Evolutionary conservation across 164 flowering plant species (phyloP), one percentile per base, ranked within the genome.

Genomic region (Kalanchoe fedtschenkoi): DNA sequence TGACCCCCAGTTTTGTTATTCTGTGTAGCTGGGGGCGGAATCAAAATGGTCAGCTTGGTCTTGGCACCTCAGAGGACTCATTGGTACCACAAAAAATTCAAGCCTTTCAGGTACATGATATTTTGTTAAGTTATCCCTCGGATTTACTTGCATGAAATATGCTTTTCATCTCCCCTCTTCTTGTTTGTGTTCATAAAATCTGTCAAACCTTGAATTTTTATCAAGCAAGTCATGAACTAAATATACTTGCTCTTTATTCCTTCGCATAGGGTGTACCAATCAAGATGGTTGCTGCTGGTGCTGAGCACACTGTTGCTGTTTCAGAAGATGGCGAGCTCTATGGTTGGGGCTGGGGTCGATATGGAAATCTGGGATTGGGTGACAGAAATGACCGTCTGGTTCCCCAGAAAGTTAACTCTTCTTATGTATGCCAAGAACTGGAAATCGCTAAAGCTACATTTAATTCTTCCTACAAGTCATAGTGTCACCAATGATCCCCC

Each of bases 281-380:
- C 61, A 90, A 85, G 76, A 93, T 90, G 99, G 85, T 93, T 65
- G 97, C 99, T 67, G 97, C 99, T 68, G 99, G 99, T 74, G 99
- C 99, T 69, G 99, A 93, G 67, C 99, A 93, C 71, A 83, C 92
- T 39, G 99, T 84, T 63, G 97, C 99, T 61, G 78, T 93, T 60
- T 81, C 99, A 54, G 97, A 93, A 79, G 86, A 81, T 71, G 99
- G 99, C 46, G 83, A 83, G 21, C 87, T 93, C 34, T 93, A 80
- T 76, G 97, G 99, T 68, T 93, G 99, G 99, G 99, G 99, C 6
- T 93, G 99, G 99, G 99, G 99, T 16, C 75, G 96, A 61, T 93
- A 93, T 77, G 99, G 99, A 47, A 93, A 93, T 73, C 77, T 93
- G 76, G 99, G 99, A 34, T 73, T 93, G 66, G 99, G 99, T 72